Conservation (phyloP, 225 moss, liverwort and hornwort genomes). For the Marchantia polymorpha region DNA sequence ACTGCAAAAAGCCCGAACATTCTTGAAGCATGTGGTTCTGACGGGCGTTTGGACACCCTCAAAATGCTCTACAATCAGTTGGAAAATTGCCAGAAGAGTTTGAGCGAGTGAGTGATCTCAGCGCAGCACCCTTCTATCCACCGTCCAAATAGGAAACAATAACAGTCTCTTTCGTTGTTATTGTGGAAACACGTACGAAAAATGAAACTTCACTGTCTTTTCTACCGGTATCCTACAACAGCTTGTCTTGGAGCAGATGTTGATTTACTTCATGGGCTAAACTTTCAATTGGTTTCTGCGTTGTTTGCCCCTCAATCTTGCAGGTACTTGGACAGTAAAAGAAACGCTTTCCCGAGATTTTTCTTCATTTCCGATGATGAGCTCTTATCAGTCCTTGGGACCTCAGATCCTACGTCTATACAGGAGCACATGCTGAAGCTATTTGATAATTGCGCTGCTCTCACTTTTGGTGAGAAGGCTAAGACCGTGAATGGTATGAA, state of each 20-base stretch:
- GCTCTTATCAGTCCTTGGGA: constrained; percentile 71
- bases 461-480: constrained; percentile 70
- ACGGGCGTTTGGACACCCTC: constrained; percentile 66
- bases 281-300: not conserved
- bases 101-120: constrained; percentile 56
- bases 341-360: constrained; percentile 77
- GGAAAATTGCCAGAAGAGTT: constrained; percentile 87
- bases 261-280: not conserved
- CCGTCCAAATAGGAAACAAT: not conserved
- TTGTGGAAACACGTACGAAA: too few relatives aligned
- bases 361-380: constrained; percentile 93
- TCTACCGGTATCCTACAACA: not conserved
- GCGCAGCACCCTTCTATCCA: not conserved
- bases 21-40: constrained; percentile 64
- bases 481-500: constrained; percentile 66
- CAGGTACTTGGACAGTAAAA: constrained; percentile 83
- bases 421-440: constrained; percentile 89
- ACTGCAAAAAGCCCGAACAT: constrained; percentile 63
- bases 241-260: not conserved
- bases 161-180: too few relatives aligned
- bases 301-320: not conserved
- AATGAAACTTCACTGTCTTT: too few relatives aligned
- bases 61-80: constrained; percentile 65
- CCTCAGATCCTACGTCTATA: constrained; percentile 73
- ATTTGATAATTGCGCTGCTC: constrained; percentile 76